Evolutionary conservation across 257 asterid genomes (phyloP).

Genomic region (Pogostemon cablin): DNA sequence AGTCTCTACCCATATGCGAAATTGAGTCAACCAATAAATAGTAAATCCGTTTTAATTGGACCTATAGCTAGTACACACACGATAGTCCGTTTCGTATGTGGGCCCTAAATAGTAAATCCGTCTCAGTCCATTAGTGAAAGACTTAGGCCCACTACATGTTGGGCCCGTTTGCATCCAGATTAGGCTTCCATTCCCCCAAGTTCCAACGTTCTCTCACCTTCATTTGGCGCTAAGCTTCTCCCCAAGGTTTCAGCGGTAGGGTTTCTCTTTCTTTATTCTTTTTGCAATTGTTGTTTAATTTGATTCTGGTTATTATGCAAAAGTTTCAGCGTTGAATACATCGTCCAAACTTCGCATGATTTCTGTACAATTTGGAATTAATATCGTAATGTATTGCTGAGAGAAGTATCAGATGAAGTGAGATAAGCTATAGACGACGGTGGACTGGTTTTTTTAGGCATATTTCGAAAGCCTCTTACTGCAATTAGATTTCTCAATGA

Average conservation of each 20-base stretch:
- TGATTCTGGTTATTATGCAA: background rate
- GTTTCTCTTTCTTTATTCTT: conserved; percentile 8
- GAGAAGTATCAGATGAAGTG: background rate
- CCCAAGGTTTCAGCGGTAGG: conserved; percentile 26
- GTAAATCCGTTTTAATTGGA: no score
- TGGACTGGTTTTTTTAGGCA: background rate
- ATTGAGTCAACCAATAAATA: no score
- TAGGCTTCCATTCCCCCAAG: background rate
- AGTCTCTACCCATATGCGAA: no score
- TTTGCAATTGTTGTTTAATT: background rate
- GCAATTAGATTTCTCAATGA: background rate
- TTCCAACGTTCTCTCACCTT: background rate
- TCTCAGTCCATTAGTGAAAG: no score
- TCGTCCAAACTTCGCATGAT: background rate
- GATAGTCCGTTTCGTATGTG: no score
- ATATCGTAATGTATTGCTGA: background rate
- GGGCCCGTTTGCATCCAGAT: background rate
- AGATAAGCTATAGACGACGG: background rate
- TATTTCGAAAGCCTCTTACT: background rate
- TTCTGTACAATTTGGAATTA: background rate
- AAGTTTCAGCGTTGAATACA: background rate
- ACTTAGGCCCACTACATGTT: no score
- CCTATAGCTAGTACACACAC: no score
- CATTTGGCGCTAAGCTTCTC: conserved; percentile 24
- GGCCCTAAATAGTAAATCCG: no score